A percentile compares a stretch with the other conserved stretches of the same genome.
Evolutionary conservation across 371 early-diverging fungal species (phyloP).

Genomic region (Mortierella sp.): DNA sequence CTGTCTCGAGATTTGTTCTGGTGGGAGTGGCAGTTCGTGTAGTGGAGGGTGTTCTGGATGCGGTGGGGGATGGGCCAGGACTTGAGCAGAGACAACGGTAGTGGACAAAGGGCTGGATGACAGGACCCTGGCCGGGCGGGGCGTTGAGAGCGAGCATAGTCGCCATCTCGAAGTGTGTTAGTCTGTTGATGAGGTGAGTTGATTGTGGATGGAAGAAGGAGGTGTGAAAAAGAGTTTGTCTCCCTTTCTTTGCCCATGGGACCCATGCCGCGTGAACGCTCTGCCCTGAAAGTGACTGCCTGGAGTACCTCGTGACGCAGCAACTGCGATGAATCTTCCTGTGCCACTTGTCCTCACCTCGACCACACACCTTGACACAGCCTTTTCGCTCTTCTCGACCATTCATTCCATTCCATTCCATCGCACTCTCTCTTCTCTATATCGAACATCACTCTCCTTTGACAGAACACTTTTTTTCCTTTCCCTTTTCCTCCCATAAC

Average conservation of each 20-base stretch:
- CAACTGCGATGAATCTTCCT: conserved; percentile 1
- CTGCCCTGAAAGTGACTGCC: not conserved
- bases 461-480: not conserved
- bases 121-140: conserved; percentile 47
- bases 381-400: not conserved
- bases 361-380: not conserved
- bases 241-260: not conserved
- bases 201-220: not conserved
- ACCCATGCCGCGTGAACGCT: conserved; percentile 9
- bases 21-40: conserved; percentile 16
- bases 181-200: not conserved
- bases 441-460: not conserved
- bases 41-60: conserved; percentile 14
- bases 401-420: not conserved
- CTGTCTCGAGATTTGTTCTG: not conserved
- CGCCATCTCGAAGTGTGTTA: not conserved
- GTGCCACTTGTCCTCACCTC: conserved; percentile 3
- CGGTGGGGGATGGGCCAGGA: conserved; percentile 32
- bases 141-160: conserved; percentile 53
- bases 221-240: not conserved
- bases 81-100: conserved; percentile 59
- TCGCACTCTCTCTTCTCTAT: not conserved
- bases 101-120: conserved; percentile 50
- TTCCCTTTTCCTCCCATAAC: not conserved
- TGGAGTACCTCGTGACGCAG: conserved; percentile 19